phyloP scores from a whole-genome alignment of 179 eudicot genomes.

The Corrigiola litoralis region DNA sequence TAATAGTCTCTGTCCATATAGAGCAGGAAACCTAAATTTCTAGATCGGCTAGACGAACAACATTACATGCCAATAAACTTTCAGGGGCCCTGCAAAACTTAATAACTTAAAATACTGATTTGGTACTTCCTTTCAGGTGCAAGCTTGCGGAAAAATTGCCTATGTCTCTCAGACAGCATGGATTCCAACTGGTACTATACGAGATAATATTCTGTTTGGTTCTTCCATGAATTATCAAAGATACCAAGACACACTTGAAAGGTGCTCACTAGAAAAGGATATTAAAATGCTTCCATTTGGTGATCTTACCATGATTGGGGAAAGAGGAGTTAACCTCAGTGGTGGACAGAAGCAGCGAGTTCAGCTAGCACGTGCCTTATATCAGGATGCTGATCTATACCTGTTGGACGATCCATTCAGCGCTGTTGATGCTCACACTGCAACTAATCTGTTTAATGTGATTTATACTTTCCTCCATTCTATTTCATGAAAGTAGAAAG shows the following conservation, averaged over 20 bases:
- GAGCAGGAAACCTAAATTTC: too few relatives aligned
- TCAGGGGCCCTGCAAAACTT: not conserved
- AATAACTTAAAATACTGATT: not conserved
- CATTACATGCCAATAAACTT: not conserved
- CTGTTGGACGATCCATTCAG: conserved; percentile 85
- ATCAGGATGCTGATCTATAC: conserved; percentile 78
- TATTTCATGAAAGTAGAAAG: not conserved
- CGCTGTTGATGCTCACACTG: conserved; percentile 89
- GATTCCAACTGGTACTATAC: conserved; percentile 86
- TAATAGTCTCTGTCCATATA: too few relatives aligned
- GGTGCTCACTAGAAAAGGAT: conserved; percentile 65
- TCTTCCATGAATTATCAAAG: conserved; percentile 52
- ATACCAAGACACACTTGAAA: conserved; percentile 53
- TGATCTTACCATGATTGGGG: conserved; percentile 84
- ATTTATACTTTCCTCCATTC: conserved; percentile 1
- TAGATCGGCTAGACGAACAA: too few relatives aligned
- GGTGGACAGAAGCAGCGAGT: conserved; percentile 61
- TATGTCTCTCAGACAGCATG: conserved; percentile 80
- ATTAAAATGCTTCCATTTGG: conserved; percentile 46
- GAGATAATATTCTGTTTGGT: conserved; percentile 72
- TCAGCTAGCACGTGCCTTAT: conserved; percentile 87
- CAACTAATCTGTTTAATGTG: conserved; percentile 63
- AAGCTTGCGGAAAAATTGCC: conserved; percentile 34
- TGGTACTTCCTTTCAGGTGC: conserved; percentile 12
- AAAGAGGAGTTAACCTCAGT: conserved; percentile 75